Conservation (phyloP, 2,329 filamentous ascomycete species). For the Davidsoniella eucalypti region DNA sequence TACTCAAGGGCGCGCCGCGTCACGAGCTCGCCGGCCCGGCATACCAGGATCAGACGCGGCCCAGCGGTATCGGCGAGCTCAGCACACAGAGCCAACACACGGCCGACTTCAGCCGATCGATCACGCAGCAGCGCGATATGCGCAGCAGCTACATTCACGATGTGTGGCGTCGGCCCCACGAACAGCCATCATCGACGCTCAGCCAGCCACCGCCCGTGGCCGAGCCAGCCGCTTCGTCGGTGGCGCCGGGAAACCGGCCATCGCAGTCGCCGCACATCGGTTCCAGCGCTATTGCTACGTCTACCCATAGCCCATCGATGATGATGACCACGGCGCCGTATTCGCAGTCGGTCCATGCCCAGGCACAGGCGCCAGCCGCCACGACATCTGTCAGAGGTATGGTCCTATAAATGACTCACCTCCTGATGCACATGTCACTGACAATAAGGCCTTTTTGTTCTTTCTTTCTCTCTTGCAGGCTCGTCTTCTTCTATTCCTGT, state of each 20-base stretch:
- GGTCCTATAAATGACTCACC: slow-evolving; percentile 30
- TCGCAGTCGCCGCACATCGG: slow-evolving; percentile 40
- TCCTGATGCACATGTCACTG: slow-evolving; percentile 29
- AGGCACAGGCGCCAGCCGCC: slow-evolving; percentile 53
- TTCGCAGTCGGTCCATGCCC: slow-evolving; percentile 53
- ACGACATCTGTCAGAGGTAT: slow-evolving; percentile 58
- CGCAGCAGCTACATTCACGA: slow-evolving; percentile 66
- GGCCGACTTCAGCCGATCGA: slow-evolving; percentile 74
- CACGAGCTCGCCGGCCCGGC: slow-evolving; percentile 78
- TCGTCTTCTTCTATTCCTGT: slow-evolving; percentile 27
- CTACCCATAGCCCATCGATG: slow-evolving; percentile 42
- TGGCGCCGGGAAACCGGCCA: slow-evolving; percentile 27
- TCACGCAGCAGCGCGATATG: slow-evolving; percentile 65
- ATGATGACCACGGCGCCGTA: slow-evolving; percentile 52
- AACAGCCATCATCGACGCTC: slow-evolving; percentile 43
- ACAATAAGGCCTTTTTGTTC: not conserved
- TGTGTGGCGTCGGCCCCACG: slow-evolving; percentile 70
- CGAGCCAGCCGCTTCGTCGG: slow-evolving; percentile 14
- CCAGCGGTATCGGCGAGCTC: slow-evolving; percentile 61
- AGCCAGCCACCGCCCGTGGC: slow-evolving; percentile 26
- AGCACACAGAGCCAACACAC: slow-evolving; percentile 75
- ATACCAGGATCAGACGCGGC: slow-evolving; percentile 74
- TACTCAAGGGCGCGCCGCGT: slow-evolving; percentile 60
- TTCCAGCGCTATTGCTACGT: slow-evolving; percentile 31
- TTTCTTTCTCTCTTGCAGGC: slow-evolving; percentile 1